Conservation (phyloP, 106 monocot genomes). For the Platanthera zijinensis region DNA sequence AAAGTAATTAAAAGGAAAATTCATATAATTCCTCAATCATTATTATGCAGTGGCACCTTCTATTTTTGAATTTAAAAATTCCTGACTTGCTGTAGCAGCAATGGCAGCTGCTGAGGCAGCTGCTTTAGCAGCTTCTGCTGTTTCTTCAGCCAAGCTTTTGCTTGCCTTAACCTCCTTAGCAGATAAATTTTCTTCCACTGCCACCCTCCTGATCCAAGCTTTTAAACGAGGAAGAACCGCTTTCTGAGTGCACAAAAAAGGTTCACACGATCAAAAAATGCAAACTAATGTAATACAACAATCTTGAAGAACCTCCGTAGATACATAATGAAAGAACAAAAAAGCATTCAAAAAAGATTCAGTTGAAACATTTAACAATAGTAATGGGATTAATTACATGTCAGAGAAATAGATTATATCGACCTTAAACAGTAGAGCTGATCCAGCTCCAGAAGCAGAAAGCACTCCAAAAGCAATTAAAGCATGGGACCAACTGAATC, state of each 20-base stretch:
- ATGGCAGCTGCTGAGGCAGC: conserved; percentile 74
- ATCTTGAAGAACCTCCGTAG: neutral
- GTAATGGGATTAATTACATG: neutral
- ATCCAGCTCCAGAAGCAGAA: conserved; percentile 77
- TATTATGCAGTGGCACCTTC: conserved; percentile 39
- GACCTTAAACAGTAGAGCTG: conserved; percentile 83
- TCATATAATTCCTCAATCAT: neutral
- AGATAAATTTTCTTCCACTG: conserved; percentile 43
- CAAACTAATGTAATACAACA: neutral
- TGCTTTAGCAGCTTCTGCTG: conserved; percentile 74
- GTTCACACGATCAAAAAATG: neutral
- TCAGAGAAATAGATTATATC: neutral
- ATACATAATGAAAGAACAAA: neutral
- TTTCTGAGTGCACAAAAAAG: conserved; percentile 32
- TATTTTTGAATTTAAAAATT: conserved; percentile 55
- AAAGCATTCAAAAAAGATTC: conserved; percentile 1
- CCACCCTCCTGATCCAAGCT: conserved; percentile 71
- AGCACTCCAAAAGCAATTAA: conserved; percentile 59
- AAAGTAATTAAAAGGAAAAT: neutral
- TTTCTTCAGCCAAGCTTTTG: conserved; percentile 52
- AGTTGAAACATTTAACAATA: neutral
- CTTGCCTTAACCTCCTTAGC: conserved; percentile 35
- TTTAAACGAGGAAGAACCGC: conserved; percentile 65
- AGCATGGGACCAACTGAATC: conserved; percentile 63
- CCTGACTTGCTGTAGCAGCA: conserved; percentile 80